Evolutionary conservation across 2,329 filamentous ascomycete genomes (phyloP).

Genomic region (Fusarium tuaranense): DNA sequence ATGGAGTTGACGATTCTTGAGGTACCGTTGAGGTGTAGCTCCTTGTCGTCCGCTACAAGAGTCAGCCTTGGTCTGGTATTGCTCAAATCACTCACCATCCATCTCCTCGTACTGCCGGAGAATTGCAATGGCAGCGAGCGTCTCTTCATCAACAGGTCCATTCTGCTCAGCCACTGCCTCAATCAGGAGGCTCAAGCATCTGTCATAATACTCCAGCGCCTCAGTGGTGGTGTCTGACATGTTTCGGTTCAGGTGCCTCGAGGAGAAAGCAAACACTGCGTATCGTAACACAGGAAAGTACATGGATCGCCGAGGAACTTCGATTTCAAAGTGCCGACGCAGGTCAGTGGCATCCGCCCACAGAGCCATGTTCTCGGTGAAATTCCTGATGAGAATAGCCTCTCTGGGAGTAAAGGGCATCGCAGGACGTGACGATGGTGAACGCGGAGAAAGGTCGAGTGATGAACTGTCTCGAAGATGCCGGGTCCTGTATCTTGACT

Average conservation of each 20-base stretch:
- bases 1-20: conserved; percentile 36
- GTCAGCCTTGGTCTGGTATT: neutral
- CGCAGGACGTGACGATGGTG: neutral
- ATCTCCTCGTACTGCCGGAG: neutral
- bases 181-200: neutral
- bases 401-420: neutral
- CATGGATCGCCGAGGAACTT: conserved; percentile 26
- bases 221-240: neutral
- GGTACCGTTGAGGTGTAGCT: conserved; percentile 29
- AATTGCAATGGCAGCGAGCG: neutral
- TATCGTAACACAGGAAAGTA: conserved; percentile 31
- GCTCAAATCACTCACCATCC: neutral
- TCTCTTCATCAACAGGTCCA: neutral
- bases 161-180: neutral
- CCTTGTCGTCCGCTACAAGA: conserved; percentile 28
- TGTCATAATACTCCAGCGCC: neutral
- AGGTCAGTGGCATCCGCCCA: conserved; percentile 27
- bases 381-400: neutral
- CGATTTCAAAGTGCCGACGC: conserved; percentile 31
- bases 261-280: conserved; percentile 32
- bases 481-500: neutral
- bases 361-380: neutral
- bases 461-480: neutral
- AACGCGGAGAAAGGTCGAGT: neutral
- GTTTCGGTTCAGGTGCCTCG: neutral